Base-by-base conservation (phyloP, 345 rosid genomes). In the Lepidium africanum region DNA sequence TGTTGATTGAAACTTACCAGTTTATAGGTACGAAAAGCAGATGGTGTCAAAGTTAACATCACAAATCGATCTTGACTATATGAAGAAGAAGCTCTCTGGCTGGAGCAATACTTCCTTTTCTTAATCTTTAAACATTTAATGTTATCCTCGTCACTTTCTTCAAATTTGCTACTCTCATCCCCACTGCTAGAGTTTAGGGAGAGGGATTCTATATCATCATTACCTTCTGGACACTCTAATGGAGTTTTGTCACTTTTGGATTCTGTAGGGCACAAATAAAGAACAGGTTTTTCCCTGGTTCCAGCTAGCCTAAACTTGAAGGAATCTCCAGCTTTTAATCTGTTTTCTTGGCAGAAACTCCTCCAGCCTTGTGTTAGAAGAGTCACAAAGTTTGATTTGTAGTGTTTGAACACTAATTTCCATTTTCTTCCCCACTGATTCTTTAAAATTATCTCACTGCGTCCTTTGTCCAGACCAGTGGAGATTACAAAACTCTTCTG, bases 41-140 rank as follows among this genome's bases (percentile, higher is more conserved):
- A 4, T 0, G 5, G 30, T 60, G 78, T 74, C 19, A 74, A 51
- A 43, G 68, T 59, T 37, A 74, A 45, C 17, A n/a, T 67, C 64
- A 68, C 59, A 62, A 54, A 74, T 11, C 5, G 59, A 10, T 32
- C 23, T 60, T 30, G 64, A 19, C 39, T 68, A 27, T 17, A 39
- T 46, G 78, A 61, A 38, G 67, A 51, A 16, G 77, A 59, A 74
- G 41, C 72, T 66, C 21, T 47, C 46, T 5, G 42, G 10, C 35
- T 62, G 1, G 19, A 53, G 14, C 2, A 6, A 16, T 46, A 6
- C 71, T 63, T 45, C 25, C 10, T 54, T 46, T 46, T 55, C 40
- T 72, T 9, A 9, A 13, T 55, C 12, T 30, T 37, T n/a, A 50
- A 40, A 12, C 16, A 6, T 11, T 61, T 47, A 17, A 42, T 51